Evolutionary conservation across 805 yeast species (phyloP).

Genomic region (Ogataea allantospora): DNA sequence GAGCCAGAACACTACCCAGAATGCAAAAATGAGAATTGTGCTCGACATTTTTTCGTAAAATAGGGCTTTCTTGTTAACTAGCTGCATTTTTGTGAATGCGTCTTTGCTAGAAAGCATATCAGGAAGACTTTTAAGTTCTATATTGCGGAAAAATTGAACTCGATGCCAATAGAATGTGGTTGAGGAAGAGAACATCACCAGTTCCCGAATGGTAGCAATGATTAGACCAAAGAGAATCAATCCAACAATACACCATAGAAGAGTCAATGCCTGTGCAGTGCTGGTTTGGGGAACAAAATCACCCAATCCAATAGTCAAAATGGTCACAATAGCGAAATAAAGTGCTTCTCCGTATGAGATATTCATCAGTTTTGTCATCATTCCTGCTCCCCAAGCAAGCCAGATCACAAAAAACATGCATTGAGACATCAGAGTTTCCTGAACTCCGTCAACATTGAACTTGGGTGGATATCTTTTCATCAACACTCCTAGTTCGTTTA

Average conservation of each 20-base stretch:
- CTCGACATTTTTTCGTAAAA: slow-evolving; percentile 39
- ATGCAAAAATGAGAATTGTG: slow-evolving; percentile 37
- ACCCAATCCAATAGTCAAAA: slow-evolving; percentile 80
- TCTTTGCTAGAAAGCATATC: slow-evolving; percentile 38
- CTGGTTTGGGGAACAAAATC: slow-evolving; percentile 57
- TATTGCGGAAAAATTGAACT: slow-evolving; percentile 50
- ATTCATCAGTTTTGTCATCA: slow-evolving; percentile 46
- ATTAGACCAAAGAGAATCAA: slow-evolving; percentile 72
- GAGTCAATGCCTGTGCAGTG: slow-evolving; percentile 54
- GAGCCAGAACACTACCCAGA: slow-evolving; percentile 63
- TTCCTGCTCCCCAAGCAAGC: slow-evolving; percentile 69
- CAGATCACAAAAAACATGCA: slow-evolving; percentile 64
- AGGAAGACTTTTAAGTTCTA: slow-evolving; percentile 24
- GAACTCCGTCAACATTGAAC: slow-evolving; percentile 64
- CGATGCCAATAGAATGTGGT: slow-evolving; percentile 67
- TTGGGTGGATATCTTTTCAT: slow-evolving; percentile 62
- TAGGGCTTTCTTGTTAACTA: slow-evolving; percentile 44
- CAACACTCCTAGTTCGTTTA: slow-evolving; percentile 64
- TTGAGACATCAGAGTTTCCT: slow-evolving; percentile 71
- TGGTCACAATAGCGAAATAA: slow-evolving; percentile 70
- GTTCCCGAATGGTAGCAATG: slow-evolving; percentile 64
- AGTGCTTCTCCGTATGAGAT: slow-evolving; percentile 63
- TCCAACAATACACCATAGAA: slow-evolving; percentile 68
- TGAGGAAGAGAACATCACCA: slow-evolving; percentile 57
- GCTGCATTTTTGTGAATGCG: slow-evolving; percentile 56